phyloP scores from a whole-genome alignment of 2,329 filamentous ascomycete species.

The Aspergillus flavus region DNA sequence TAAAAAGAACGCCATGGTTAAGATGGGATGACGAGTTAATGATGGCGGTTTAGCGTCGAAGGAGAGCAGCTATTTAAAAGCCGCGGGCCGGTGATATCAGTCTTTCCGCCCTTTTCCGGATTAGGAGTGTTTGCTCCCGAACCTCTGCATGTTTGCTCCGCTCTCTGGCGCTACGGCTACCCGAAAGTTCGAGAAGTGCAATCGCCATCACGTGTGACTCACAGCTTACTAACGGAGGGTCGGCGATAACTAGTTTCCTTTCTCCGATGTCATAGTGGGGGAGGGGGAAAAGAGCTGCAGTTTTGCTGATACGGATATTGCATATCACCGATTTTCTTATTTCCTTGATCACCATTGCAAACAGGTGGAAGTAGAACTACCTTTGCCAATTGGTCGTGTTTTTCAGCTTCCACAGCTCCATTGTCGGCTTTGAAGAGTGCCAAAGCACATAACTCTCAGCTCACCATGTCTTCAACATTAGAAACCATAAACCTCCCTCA shows the following conservation, averaged over 20 bases:
- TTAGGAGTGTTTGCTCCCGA: background rate
- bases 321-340: slow-evolving; percentile 1
- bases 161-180: slow-evolving; percentile 23
- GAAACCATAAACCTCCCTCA: slow-evolving; percentile 76
- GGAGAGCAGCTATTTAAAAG: slow-evolving; percentile 24
- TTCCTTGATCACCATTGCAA: background rate
- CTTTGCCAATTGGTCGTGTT: background rate
- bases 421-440: background rate
- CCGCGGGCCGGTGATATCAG: slow-evolving; percentile 31
- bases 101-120: slow-evolving; percentile 6
- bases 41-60: slow-evolving; percentile 15
- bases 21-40: slow-evolving; percentile 15
- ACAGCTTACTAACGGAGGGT: slow-evolving; percentile 16
- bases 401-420: background rate
- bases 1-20: slow-evolving; percentile 65
- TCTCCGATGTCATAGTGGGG: slow-evolving; percentile 13
- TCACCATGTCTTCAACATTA: slow-evolving; percentile 44
- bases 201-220: slow-evolving; percentile 23
- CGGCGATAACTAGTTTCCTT: slow-evolving; percentile 11
- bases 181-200: slow-evolving; percentile 43
- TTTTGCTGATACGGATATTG: background rate
- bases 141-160: background rate
- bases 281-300: slow-evolving; percentile 13
- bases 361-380: background rate
- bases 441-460: background rate